Evolutionary conservation across 2,329 filamentous ascomycete species (phyloP), one percentile per base, ranked within the genome.

Genomic region (Fusarium poae): DNA sequence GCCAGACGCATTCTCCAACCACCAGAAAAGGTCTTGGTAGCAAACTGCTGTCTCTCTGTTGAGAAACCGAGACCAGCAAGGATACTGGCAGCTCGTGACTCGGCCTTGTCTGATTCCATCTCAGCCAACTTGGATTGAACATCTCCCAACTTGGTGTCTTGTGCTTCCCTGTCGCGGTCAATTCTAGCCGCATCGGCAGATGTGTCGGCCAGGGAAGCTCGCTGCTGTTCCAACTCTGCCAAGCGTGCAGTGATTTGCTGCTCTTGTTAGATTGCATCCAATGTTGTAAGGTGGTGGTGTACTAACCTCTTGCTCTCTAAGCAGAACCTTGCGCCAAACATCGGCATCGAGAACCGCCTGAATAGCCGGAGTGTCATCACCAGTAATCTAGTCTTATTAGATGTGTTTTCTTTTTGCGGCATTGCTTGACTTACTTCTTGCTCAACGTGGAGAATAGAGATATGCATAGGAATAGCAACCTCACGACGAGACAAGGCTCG

Each of bases 1-100:
- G 96, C 96, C 76, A 99, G 83, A 84, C 96, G 91, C 96, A 99
- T 99, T 81, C 96, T 90, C 96, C 96, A 99, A 91, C 96, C 96
- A 86, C 96, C 96, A 54, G 96, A 99, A 83, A 99, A 99, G 7
- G 95, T 98, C 85, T 93, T 98, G 56, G 96, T 99, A 18, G 96
- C 91, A 77, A 88, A 94, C 74, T 97, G 92, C 77, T 99, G 96
- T 70, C 94, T 88, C 80, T 98, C 96, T 21, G 92, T 80, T 0
- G 96, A 98, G 87, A 99, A 99, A 73, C 96, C 96, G 61, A 99
- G 89, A 88, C 96, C 96, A 62, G 96, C 95, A 54, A 99, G 86
- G 77, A 99, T 99, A 80, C 93, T 97, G 51, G 96, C 96, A 46
- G 96, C 96, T 77, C 96, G 88, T 68, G 96, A 92, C 77, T 99